Evolutionary conservation across 2,329 filamentous ascomycete species (phyloP).

Genomic region (Exophiala spinifera): DNA sequence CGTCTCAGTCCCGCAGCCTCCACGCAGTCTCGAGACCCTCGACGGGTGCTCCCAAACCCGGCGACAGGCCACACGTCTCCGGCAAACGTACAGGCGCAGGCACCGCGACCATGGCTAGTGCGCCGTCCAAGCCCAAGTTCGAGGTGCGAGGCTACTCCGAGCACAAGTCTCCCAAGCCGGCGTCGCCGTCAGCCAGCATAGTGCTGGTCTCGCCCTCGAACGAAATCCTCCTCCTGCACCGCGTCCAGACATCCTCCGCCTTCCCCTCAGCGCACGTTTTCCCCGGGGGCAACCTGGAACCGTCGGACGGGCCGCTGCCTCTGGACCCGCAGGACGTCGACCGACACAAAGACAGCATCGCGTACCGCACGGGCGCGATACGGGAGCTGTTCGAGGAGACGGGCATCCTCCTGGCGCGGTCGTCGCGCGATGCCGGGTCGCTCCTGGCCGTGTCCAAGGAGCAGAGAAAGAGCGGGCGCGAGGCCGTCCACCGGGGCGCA

Average conservation of each 20-base stretch:
- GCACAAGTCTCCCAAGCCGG: conserved; percentile 21
- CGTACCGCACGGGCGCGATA: conserved; percentile 79
- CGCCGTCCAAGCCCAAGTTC: conserved; percentile 53
- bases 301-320: conserved; percentile 67
- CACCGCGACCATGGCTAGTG: conserved; percentile 4
- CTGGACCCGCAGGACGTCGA: conserved; percentile 44
- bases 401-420: conserved; percentile 72
- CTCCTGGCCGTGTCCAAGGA: conserved; percentile 61
- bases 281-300: conserved; percentile 75
- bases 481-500: conserved; percentile 64
- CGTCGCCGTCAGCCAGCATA: conserved; percentile 54
- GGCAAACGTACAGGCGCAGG: not conserved
- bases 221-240: conserved; percentile 81
- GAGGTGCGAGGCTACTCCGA: conserved; percentile 50
- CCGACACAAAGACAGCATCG: conserved; percentile 66
- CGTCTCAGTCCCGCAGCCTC: too few species aligned
- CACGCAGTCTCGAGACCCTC: not conserved
- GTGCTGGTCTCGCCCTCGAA: conserved; percentile 82
- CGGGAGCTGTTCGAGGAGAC: conserved; percentile 95
- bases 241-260: conserved; percentile 75
- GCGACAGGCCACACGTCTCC: not conserved
- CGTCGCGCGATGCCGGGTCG: conserved; percentile 38
- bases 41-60: not conserved
- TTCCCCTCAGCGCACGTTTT: conserved; percentile 95
- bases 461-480: conserved; percentile 62